Evolutionary conservation across 495 filamentous ascomycete genomes (phyloP).

Genomic region (Pseudoneurospora amorphoporcata): DNA sequence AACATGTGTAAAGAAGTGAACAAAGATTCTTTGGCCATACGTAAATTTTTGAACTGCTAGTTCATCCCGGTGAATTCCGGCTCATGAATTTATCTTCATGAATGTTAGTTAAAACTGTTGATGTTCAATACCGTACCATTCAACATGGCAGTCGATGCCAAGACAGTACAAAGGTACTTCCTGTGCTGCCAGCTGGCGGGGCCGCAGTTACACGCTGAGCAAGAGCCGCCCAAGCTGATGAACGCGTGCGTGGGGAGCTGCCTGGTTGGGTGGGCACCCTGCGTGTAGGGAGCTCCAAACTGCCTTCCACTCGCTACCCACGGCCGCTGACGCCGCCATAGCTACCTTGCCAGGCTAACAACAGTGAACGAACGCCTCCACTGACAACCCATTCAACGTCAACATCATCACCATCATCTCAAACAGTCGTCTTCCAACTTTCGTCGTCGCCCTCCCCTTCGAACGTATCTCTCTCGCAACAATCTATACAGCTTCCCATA

Average conservation of each 20-base stretch:
- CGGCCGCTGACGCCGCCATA: not conserved
- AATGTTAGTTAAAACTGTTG: not conserved
- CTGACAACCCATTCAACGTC: not conserved
- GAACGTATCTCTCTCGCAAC: not conserved
- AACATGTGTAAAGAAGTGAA: not conserved
- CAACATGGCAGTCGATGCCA: not conserved
- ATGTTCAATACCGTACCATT: not conserved
- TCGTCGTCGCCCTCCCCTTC: not conserved
- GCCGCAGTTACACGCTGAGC: not conserved
- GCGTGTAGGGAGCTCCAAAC: constrained; percentile 5
- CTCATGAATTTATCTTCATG: not conserved
- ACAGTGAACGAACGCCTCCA: not conserved
- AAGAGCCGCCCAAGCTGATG: not conserved
- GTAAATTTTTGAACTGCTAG: not conserved
- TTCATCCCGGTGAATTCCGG: not conserved
- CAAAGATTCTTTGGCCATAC: not conserved
- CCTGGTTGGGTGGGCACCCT: constrained; percentile 1
- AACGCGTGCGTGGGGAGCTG: constrained; percentile 12
- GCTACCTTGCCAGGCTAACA: not conserved
- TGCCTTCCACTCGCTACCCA: not conserved
- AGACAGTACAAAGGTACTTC: not conserved
- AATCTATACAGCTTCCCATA: not conserved
- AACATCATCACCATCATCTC: not conserved
- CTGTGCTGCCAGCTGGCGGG: not conserved
- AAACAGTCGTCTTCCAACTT: not conserved